phyloP scores from a whole-genome alignment of 2,329 filamentous ascomycete species.

The Colletotrichum sp. region DNA sequence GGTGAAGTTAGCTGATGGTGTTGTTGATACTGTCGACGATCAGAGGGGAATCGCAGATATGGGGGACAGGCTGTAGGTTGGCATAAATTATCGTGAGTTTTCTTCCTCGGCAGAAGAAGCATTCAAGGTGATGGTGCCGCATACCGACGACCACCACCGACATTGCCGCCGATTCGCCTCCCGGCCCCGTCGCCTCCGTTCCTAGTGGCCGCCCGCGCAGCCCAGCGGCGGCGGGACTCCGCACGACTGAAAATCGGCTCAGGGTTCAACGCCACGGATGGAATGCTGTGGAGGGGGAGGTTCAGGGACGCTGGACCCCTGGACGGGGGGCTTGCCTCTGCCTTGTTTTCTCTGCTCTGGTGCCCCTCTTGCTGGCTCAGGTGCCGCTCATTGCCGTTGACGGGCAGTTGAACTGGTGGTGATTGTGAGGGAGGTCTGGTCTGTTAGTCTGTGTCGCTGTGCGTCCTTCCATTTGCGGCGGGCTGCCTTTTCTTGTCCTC shows the following conservation, averaged over 20 bases:
- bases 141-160: neutral
- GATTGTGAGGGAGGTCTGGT: neutral
- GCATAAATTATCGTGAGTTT: neutral
- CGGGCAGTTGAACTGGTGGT: neutral
- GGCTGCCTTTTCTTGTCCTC: neutral
- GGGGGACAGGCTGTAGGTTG: neutral
- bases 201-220: neutral
- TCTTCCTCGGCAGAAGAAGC: neutral
- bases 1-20: neutral
- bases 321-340: neutral
- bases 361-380: neutral
- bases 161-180: neutral
- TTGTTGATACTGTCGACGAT: neutral
- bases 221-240: neutral
- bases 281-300: neutral
- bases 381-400: neutral
- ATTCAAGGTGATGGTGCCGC: neutral
- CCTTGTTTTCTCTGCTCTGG: neutral
- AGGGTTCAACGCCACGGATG: neutral
- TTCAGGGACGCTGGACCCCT: neutral
- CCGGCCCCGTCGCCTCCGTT: neutral
- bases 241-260: neutral
- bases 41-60: neutral
- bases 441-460: neutral
- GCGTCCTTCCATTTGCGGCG: neutral